Base-by-base conservation (phyloP, 352 stramenopile genomes). In the Globisporangium lucens region DNA sequence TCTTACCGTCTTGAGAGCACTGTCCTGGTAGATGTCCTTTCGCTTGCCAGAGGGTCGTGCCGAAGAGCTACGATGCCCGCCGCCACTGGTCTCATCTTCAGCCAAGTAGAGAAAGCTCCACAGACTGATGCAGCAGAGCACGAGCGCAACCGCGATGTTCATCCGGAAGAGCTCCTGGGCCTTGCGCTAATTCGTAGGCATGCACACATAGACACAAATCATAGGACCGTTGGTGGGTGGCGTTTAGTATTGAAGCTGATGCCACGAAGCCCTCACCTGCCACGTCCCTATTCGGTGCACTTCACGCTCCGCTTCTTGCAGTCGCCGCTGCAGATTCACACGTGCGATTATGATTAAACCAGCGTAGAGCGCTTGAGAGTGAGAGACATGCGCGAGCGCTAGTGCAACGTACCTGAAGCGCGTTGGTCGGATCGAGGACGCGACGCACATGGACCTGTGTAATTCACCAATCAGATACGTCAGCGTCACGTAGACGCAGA, bases 381-480 rank as follows among this genome's bases (percentile, higher is more conserved):
- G 5, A 46, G n/a, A 43, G 17, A 3, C 2, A 41, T 10, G 51
- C 22, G 9, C 33, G 12, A 29, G 47, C 22, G 17, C 20, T n/a
- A 46, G 1, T 30, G 17, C 29, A 53, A 29, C 20, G 51, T 49
- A 68, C 67, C 46, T 68, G 60, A 63, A 89, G 63, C 4, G 76
- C 69, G 69, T 82, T 81, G 3, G 80, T 87, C 22, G 78, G 78
- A 51, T 89, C 78, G 17, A 85, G 67, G 12, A 83, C 66, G 55
- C 65, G 74, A 9, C 78, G 78, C 53, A 72, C 75, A 57, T 83
- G 78, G 2, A 88, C 65, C 79, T 86, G 24, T 3, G 12, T 4
- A 36, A 8, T 29, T 46, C 24, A 46, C 2, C 17, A 2, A 29
- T 10, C 15, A 24, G 1, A 6, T 3, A 55, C 3, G 4, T 4